Base-by-base conservation (phyloP, 257 asterid genomes). In the Fraxinus excelsior region DNA sequence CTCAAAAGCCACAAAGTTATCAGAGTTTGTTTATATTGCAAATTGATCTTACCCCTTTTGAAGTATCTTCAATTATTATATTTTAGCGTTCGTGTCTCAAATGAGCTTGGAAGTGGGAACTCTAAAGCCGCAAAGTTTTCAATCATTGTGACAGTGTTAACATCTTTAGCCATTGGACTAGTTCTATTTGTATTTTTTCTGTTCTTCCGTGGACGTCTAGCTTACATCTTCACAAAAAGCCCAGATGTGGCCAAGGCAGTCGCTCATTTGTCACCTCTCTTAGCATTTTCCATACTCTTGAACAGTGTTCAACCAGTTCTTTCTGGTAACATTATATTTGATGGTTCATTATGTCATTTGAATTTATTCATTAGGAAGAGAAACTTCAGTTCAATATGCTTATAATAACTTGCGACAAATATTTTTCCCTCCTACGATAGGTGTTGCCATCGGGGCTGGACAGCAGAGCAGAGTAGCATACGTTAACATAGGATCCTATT, bases 71-170 rank as follows among this genome's bases (percentile, higher is more conserved):
- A 26, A 34, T 6, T 46, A 62, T 23, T 40, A 23, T 29, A 9
- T 70, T 70, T 42, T 58, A 90, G 97, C 32, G 97, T 91, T 23
- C 91, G 97, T 18, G 90, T 90, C 2, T 51, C 94, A 3, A 91
- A 91, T 76, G 97, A 91, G 84, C 90, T 91, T 29, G 97, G 97
- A 42, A 90, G 81, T 25, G 97, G 96, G n/a, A 86, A 87, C 71
- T 37, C 94, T 2, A 88, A 49, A 70, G 87, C 89, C 14, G 96
- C 94, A 34, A 91, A 81, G 74, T 90, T 91, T 60, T 81, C 94
- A 2, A 78, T 91, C 34, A 3, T 68, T 70, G 67, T 84, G 42
- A 74, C 87, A 19, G 92, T 86, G 31, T 34, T 91, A 44, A 87
- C 84, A 51, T 91, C 97, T 4, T 49, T 84, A 16, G 19, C 75